Evolutionary conservation across 2,329 filamentous ascomycete genomes (phyloP).

Genomic region (Magnaporthiopsis poae): DNA sequence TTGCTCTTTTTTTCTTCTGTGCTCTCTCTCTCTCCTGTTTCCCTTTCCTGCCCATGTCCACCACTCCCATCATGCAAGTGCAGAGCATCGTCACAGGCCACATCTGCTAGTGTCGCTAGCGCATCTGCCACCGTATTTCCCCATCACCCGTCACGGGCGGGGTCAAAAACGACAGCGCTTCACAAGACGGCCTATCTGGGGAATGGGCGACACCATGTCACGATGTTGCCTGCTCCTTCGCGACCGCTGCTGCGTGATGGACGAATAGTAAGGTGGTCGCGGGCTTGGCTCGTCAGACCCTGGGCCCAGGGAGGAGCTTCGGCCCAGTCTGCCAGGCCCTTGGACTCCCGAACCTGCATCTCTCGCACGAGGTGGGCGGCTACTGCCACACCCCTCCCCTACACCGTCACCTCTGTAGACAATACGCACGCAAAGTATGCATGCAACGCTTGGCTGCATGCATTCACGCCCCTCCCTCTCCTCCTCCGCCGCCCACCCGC

Average conservation of each 20-base stretch:
- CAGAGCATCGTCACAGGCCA: no score
- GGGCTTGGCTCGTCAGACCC: neutral
- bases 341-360: neutral
- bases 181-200: neutral
- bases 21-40: neutral
- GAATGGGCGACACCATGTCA: neutral
- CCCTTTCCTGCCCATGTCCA: neutral
- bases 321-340: neutral
- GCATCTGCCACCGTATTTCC: neutral
- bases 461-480: neutral
- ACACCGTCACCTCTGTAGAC: neutral
- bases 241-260: neutral
- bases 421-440: neutral
- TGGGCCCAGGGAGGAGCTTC: neutral
- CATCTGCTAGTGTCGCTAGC: neutral
- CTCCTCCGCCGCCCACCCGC: neutral
- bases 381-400: neutral
- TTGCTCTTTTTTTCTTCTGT: neutral
- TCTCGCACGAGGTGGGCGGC: slow-evolving; percentile 2
- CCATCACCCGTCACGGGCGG: no score
- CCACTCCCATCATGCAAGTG: no score
- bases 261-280: neutral
- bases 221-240: neutral
- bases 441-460: neutral
- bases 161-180: neutral